Evolutionary conservation across 257 asterid species (phyloP), one percentile per base, ranked within the genome.

Genomic region (Nyctanthes arbortristis): DNA sequence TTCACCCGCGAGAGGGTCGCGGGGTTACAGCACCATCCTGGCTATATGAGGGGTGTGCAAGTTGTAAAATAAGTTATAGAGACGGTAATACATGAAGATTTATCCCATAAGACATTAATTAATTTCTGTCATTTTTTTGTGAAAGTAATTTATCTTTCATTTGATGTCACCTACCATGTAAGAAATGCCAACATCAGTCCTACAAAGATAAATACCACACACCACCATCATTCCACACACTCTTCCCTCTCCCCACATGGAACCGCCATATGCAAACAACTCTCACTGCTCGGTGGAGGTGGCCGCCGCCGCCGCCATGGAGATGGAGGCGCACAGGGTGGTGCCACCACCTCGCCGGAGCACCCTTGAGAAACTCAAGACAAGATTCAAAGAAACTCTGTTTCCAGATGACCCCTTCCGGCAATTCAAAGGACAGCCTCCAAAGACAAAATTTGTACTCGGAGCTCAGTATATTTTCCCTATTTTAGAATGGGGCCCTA

Each of bases 331-430:
- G 14, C 97, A 87, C 84, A 64, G 73, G 73, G 96, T 92, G 68
- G 91, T 68, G 5, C 61, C 84, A 29, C 94, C 98, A 18, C 98
- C 98, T 18, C 85, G 60, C 49, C 80, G 79, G 34, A 84, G 85
- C 61, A 75, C 88, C 47, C 61, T 89, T 18, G 52, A 62, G 25
- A 91, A 89, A 63, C 83, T 91, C 4, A 82, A 74, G 56, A 37
- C 74, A 1, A 84, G 88, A 16, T 88, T 91, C 28, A 89, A 87
- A 69, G 97, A 91, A 68, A 91, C 93, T 24, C 84, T 91, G 72
- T 91, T 91, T 64, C 81, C 97, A 1, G 97, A 91, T 34, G 97
- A 91, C 35, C 97, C 97, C 62, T 79, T 91, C 52, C 84, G 93
- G 7, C 95, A 82, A 74, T 91, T 91, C 84, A 79, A 87, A 67